phyloP scores from a whole-genome alignment of 164 flowering plant species.

The Akebia trifoliata region DNA sequence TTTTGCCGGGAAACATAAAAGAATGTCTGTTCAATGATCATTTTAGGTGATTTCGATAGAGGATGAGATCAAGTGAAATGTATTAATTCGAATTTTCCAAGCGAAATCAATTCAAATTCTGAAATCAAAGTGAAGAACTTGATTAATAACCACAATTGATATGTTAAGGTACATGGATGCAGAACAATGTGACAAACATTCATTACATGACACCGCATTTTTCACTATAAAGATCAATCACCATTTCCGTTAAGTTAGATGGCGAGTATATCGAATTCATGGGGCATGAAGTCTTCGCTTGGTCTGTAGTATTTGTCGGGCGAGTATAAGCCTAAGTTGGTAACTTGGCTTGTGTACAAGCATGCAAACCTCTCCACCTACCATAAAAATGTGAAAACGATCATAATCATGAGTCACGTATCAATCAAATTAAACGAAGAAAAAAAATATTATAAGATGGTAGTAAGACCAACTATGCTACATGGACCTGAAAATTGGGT shows the following conservation, averaged over 20 bases:
- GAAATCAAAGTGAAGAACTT: too few relatives aligned
- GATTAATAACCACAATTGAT: too few relatives aligned
- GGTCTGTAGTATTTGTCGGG: conserved; percentile 94
- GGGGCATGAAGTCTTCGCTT: conserved; percentile 95
- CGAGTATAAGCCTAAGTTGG: conserved; percentile 76
- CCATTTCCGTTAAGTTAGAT: not conserved
- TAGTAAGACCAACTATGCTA: too few relatives aligned
- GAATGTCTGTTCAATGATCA: too few relatives aligned
- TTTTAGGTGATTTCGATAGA: not conserved
- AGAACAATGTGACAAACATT: too few relatives aligned
- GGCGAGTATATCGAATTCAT: conserved; percentile 67
- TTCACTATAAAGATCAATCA: too few relatives aligned
- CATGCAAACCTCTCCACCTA: conserved; percentile 99
- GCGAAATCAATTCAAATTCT: too few relatives aligned
- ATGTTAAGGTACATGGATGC: too few relatives aligned
- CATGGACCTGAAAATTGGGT: too few relatives aligned
- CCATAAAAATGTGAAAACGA: conserved; percentile 10
- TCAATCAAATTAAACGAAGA: not conserved
- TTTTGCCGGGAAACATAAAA: conserved; percentile 26
- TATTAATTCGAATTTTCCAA: too few relatives aligned
- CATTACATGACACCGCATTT: too few relatives aligned
- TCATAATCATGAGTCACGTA: not conserved
- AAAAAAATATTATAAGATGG: not conserved
- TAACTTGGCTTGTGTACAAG: conserved; percentile 86
- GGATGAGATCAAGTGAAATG: too few relatives aligned